Base-by-base conservation (phyloP, 163 green algal genomes). In the Scenedesmus sp. region DNA sequence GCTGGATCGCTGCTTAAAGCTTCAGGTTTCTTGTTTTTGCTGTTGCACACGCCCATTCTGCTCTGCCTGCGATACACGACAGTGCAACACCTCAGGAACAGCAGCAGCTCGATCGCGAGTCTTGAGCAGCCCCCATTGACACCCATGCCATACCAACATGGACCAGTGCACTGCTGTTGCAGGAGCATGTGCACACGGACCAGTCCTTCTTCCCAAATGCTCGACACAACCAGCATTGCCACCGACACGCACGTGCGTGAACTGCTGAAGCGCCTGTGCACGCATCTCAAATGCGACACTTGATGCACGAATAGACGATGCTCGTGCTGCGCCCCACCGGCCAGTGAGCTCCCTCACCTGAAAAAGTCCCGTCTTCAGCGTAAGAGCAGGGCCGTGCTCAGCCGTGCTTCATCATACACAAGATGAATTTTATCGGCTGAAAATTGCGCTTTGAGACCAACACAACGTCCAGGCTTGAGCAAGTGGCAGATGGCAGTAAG, bases 41-140 rank as follows among this genome's bases (percentile, higher is more conserved):
- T 85, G 46, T 34, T 85, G 77, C 77, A 59, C 8, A 62, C 52
- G 77, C 77, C 77, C 77, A 85, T 85, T 23, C 23, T 85, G 77
- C 77, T 60, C 77, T 34, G 46, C 34, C 34, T 59, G 70, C 70
- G 20, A 23, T 23, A 79, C 2, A 6, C 64, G 64, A 52, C 18
- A 79, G 70, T 79, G 70, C 70, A 79, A 79, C 70, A 12, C 46
- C 5, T 52, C 4, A 52, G 70, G 70, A 52, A 12, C 70, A 79
- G 70, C 23, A 79, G 70, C 0, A 13, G 70, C 46, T 6, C 6
- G 5, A 52, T 79, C 23, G 46, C 3, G 23, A 52, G 23, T 79
- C 20, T 46, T 2, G 70, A 52, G 70, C 12, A 1, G 10, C 18
- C 5, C n/a, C n/a, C n/a, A n/a, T n/a, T n/a, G n/a, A n/a, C n/a